These are phyloP conservation scores for Nitzschia sp. DNA, from an alignment of 108 stramenopile species.

Conservation along the genomic window DNA sequence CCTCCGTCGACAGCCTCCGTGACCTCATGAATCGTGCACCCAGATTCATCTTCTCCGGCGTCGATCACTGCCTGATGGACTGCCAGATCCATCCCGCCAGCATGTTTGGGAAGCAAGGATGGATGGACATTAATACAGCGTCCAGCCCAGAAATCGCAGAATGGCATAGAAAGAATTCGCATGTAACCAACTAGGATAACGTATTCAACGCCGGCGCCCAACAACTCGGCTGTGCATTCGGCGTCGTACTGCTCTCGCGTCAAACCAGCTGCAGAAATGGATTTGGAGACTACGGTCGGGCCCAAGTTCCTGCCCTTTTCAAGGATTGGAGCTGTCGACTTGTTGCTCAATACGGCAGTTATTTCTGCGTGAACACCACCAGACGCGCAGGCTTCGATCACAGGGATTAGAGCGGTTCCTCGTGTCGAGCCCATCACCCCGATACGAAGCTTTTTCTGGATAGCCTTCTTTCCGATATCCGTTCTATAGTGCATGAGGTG, in stretches of 20 bases:
- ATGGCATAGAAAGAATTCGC: slow-evolving; percentile 92
- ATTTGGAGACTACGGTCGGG: slow-evolving; percentile 80
- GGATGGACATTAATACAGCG: slow-evolving; percentile 99
- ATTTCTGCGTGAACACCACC: slow-evolving; percentile 89
- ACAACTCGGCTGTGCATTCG: slow-evolving; percentile 87
- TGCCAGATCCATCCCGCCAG: slow-evolving; percentile 97
- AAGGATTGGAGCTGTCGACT: slow-evolving; percentile 76
- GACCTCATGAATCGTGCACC: slow-evolving; percentile 98
- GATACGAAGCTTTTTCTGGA: slow-evolving; percentile 80
- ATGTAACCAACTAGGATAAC: slow-evolving; percentile 99
- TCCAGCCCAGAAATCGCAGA: slow-evolving; percentile 88
- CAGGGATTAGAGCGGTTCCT: slow-evolving; percentile 92
- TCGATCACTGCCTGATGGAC: slow-evolving; percentile 98
- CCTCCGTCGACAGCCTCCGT: slow-evolving; percentile 97
- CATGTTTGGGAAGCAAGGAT: slow-evolving; percentile 96
- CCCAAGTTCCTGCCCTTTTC: slow-evolving; percentile 90
- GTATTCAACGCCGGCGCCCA: slow-evolving; percentile 90
- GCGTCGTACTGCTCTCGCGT: slow-evolving; percentile 92
- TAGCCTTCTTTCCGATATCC: slow-evolving; percentile 84
- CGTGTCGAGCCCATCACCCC: slow-evolving; percentile 95
- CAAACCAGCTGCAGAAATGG: slow-evolving; percentile 78
- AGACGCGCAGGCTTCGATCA: slow-evolving; percentile 89
- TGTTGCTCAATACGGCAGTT: slow-evolving; percentile 92
- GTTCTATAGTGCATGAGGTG: slow-evolving; percentile 79
- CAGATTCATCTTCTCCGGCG: slow-evolving; percentile 89